Percentiles rank a stretch among this genome's conserved stretches.
phyloP scores from a whole-genome alignment of 1,284 basidiomycete genomes.

The Phellopilus nigrolimitatus region DNA sequence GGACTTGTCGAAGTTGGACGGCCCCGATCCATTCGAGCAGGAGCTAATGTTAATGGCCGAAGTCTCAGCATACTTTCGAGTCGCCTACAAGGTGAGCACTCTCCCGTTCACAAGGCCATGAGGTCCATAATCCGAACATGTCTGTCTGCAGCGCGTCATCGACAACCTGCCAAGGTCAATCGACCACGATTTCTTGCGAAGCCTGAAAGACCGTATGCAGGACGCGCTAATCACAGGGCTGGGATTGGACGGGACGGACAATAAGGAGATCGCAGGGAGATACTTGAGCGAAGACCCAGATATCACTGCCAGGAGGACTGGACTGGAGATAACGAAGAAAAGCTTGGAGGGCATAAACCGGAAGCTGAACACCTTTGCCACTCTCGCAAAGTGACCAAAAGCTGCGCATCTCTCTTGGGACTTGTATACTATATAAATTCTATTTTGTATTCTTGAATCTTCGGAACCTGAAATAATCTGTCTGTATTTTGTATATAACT shows the following conservation, averaged over 20 bases:
- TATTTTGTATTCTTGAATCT: too few species aligned
- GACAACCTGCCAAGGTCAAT: slow-evolving; percentile 49
- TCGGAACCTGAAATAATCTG: too few species aligned
- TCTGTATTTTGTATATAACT: too few species aligned
- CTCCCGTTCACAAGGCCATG: background rate
- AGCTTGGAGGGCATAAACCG: slow-evolving; percentile 31
- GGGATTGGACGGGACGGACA: slow-evolving; percentile 34
- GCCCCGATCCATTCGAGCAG: slow-evolving; percentile 39
- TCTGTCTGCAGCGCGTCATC: slow-evolving; percentile 42
- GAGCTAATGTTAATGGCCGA: slow-evolving; percentile 49
- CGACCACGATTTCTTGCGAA: slow-evolving; percentile 33
- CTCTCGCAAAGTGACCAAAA: slow-evolving; percentile 11
- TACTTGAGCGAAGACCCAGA: slow-evolving; percentile 41
- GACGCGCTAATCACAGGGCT: slow-evolving; percentile 23
- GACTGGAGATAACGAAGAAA: slow-evolving; percentile 30
- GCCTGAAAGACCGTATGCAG: background rate
- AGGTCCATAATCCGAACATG: background rate
- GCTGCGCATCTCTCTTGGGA: too few species aligned
- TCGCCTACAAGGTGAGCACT: slow-evolving; percentile 39
- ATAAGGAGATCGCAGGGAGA: slow-evolving; percentile 32
- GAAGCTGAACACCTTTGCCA: slow-evolving; percentile 25
- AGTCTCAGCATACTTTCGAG: slow-evolving; percentile 47
- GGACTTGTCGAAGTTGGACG: slow-evolving; percentile 37
- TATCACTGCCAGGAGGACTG: slow-evolving; percentile 33
- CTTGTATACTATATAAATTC: too few species aligned